Evolutionary conservation across 2,329 filamentous ascomycete genomes (phyloP).

Genomic region (Ophiostoma perfectum): DNA sequence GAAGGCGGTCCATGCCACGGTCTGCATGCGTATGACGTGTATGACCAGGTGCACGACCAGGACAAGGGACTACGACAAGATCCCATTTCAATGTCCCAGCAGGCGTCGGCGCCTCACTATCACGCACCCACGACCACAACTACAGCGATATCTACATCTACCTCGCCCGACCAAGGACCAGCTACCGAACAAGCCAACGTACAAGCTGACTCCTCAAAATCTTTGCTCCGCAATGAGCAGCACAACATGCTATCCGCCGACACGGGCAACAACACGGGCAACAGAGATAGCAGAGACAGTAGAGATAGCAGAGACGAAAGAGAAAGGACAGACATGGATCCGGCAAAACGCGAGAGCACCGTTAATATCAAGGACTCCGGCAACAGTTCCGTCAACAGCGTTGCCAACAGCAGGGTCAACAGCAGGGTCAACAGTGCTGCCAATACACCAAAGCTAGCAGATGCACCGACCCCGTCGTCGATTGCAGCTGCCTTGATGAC

Average conservation of each 20-base stretch:
- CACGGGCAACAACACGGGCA: conserved; percentile 16
- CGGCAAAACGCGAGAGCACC: background rate
- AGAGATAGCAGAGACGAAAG: background rate
- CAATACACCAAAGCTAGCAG: conserved; percentile 1
- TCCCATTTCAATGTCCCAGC: conserved; percentile 59
- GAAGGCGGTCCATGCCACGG: conserved; percentile 50
- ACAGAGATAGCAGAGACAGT: background rate
- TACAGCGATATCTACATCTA: conserved; percentile 33
- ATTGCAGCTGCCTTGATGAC: background rate
- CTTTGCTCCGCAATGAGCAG: conserved; percentile 28
- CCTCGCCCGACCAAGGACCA: conserved; percentile 13
- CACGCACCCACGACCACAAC: conserved; percentile 34
- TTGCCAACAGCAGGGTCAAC: conserved; percentile 4
- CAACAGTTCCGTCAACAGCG: background rate
- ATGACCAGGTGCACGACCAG: conserved; percentile 45
- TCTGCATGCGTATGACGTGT: conserved; percentile 41
- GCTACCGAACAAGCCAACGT: background rate
- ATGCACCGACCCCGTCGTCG: background rate
- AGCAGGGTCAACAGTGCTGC: conserved; percentile 17
- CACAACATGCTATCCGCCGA: conserved; percentile 22
- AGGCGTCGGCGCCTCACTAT: conserved; percentile 52
- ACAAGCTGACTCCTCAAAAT: conserved; percentile 21
- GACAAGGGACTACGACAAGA: background rate
- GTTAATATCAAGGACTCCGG: background rate
- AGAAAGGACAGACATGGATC: background rate